A percentile compares a stretch with the other conserved stretches of the same genome.
phyloP scores from a whole-genome alignment of 306 rosid species.

The Lithocarpus polystachyus region DNA sequence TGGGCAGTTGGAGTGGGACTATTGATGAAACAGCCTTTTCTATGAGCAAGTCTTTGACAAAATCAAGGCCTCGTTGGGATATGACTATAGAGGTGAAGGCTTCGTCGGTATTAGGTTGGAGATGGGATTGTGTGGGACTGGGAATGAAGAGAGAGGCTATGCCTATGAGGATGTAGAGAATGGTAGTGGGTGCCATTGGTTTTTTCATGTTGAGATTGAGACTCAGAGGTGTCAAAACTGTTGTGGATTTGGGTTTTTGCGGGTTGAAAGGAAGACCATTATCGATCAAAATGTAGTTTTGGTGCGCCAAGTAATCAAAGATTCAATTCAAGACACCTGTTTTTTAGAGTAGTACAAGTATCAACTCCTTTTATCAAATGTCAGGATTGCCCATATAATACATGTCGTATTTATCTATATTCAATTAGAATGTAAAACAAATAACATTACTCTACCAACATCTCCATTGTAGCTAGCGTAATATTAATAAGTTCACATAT shows the following conservation, averaged over 20 bases:
- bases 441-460: no score
- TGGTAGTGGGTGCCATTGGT: constrained; percentile 42
- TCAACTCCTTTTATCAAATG: no score
- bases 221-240: not conserved
- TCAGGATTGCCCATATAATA: no score
- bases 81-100: constrained; percentile 57
- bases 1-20: constrained; percentile 58
- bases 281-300: not conserved
- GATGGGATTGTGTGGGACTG: constrained; percentile 28
- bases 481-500: no score
- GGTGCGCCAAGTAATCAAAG: not conserved
- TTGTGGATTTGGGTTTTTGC: not conserved
- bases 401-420: no score
- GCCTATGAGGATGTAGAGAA: constrained; percentile 41
- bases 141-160: constrained; percentile 29
- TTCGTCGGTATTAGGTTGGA: constrained; percentile 14
- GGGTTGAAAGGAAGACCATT: not conserved
- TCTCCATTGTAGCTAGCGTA: no score
- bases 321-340: no score
- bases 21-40: constrained; percentile 61
- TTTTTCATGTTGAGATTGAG: not conserved
- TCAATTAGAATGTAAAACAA: no score
- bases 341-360: no score
- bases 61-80: constrained; percentile 76
- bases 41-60: constrained; percentile 62